Evolutionary conservation across 148 eudicot genomes (phyloP), one percentile per base, ranked within the genome.

Genomic region (Arctostaphylos glauca): DNA sequence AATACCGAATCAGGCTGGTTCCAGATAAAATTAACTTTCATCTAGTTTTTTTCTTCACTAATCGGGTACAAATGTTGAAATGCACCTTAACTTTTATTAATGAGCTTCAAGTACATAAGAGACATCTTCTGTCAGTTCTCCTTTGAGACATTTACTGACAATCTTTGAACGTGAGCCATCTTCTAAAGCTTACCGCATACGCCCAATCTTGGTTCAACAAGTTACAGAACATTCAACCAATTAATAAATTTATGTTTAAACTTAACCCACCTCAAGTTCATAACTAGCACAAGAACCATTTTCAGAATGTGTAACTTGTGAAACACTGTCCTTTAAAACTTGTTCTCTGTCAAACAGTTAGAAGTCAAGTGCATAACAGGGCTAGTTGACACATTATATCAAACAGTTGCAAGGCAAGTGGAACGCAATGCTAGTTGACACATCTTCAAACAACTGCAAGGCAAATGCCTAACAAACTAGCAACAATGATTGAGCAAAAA

Each of bases 241-340:
- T n/a, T n/a, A 19, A 16, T 72, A 46, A 12, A 44, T 18, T 16
- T 46, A 72, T 72, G 16, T 47, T 38, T 41, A 31, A 72, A 52
- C 52, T 44, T 72, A 14, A 14, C n/a, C 16, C 19, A 23, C 52
- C 23, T 46, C 52, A 46, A 46, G 25, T 16, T 72, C 76, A 72
- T 43, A 46, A 7, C 12, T 2, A 72, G 38, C 38, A 15, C 50
- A 44, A 47, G 18, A 47, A 18, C 49, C 15, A 47, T 46, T 47
- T 72, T 72, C 76, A 19, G 23, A 46, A 72, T 50, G 44, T 44
- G 52, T 44, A 72, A 72, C 74, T 72, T 44, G 76, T 23, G 46
- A 44, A 72, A 23, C 49, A 19, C 52, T 3, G 23, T 72, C 23
- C 18, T 72, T 72, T 44, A 46, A 41, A 70, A 72, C 21, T 18